Conservation (phyloP, 257 asterid species). For the Linaria vulgaris region DNA sequence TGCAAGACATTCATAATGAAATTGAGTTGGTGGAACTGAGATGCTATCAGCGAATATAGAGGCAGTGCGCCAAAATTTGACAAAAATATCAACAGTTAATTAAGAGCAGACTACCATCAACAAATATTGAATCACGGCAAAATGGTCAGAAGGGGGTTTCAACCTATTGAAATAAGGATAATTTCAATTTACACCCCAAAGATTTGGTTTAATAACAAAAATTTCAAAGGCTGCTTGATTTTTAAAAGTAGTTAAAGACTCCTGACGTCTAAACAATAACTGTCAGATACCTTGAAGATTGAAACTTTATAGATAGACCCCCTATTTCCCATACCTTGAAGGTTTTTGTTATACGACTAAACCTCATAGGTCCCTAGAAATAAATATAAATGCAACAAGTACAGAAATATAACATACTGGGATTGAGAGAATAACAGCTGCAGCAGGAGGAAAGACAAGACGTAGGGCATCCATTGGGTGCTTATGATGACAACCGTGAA, state of each 20-base stretch:
- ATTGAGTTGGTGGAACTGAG: neutral
- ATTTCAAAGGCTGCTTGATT: no score
- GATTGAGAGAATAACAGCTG: slow-evolving; percentile 50
- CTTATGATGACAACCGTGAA: slow-evolving; percentile 89
- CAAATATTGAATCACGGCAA: neutral
- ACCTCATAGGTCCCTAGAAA: no score
- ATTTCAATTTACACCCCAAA: neutral
- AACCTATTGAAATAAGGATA: neutral
- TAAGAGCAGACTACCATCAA: no score
- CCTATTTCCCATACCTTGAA: no score
- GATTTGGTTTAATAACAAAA: neutral
- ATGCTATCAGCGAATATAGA: neutral
- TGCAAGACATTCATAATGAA: neutral
- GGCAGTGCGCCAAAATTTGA: no score
- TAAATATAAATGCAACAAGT: neutral
- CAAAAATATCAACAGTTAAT: no score
- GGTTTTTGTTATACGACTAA: no score
- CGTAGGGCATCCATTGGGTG: slow-evolving; percentile 88
- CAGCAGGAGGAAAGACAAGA: slow-evolving; percentile 86
- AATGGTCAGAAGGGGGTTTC: no score
- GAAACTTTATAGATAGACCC: neutral
- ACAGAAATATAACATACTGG: slow-evolving; percentile 47
- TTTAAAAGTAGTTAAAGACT: no score
- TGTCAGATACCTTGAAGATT: neutral
- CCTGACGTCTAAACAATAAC: neutral